phyloP scores from a whole-genome alignment of 2,329 filamentous ascomycete species.

The Ambrosiella cleistominuta region DNA sequence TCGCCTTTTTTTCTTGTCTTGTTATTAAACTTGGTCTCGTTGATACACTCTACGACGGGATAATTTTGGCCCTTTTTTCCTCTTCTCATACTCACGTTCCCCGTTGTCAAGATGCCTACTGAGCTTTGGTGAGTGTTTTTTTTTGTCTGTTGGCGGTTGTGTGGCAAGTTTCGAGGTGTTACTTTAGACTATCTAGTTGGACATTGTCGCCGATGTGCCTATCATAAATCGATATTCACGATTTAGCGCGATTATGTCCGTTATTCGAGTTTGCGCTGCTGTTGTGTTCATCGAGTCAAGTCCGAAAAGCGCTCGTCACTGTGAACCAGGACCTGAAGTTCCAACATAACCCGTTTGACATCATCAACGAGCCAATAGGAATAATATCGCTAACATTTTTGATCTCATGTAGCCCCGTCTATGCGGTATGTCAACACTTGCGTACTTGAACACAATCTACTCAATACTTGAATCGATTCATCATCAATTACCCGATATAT shows the following conservation, averaged over 20 bases:
- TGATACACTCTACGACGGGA: constrained; percentile 5
- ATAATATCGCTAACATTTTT: constrained; percentile 1
- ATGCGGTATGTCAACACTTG: constrained; percentile 65
- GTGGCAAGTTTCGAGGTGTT: not conserved
- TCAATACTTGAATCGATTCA: not conserved
- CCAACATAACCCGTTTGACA: not conserved
- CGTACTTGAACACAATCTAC: constrained; percentile 13
- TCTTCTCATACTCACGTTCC: constrained; percentile 18
- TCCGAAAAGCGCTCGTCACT: not conserved
- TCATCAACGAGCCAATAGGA: not conserved
- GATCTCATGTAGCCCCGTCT: constrained; percentile 58
- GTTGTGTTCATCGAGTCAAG: not conserved
- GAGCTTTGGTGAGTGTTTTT: constrained; percentile 60
- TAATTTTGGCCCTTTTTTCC: not conserved
- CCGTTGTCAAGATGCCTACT: constrained; percentile 46
- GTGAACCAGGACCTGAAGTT: not conserved
- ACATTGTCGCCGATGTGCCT: not conserved
- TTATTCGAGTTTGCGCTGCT: not conserved
- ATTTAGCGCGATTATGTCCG: not conserved
- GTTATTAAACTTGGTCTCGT: not conserved
- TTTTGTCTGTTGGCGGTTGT: not conserved
- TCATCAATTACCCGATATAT: not conserved
- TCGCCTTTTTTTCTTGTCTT: constrained; percentile 11
- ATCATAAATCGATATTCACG: not conserved
- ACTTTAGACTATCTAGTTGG: not conserved